These are phyloP conservation scores for Xylaria longipes DNA, from an alignment of 495 filamentous ascomycete species.

Conservation along the genomic window DNA sequence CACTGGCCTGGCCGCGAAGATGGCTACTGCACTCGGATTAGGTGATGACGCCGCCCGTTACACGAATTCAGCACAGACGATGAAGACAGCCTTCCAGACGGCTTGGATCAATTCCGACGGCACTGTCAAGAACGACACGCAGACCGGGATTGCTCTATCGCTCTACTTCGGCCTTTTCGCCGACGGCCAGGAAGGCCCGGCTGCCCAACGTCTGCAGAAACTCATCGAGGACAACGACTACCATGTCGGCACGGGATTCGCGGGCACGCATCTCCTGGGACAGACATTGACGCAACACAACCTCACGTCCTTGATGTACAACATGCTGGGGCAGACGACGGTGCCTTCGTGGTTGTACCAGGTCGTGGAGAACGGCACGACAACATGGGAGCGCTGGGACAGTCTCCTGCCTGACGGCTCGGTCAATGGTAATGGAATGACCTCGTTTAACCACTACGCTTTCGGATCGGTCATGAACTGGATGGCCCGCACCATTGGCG, in stretches of 20 bases:
- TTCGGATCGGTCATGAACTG: slow-evolving; percentile 44
- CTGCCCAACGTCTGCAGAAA: slow-evolving; percentile 43
- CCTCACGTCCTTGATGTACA: slow-evolving; percentile 41
- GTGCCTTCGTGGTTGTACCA: slow-evolving; percentile 60
- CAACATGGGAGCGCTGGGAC: slow-evolving; percentile 66
- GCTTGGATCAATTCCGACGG: slow-evolving; percentile 51
- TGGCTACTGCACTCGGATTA: slow-evolving; percentile 41
- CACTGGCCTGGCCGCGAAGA: slow-evolving; percentile 42
- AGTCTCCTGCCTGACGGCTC: slow-evolving; percentile 56
- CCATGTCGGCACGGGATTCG: slow-evolving; percentile 60
- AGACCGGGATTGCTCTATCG: slow-evolving; percentile 54
- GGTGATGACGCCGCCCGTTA: slow-evolving; percentile 40
- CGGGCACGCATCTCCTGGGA: slow-evolving; percentile 57
- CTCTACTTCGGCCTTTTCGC: slow-evolving; percentile 53
- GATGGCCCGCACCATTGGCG: slow-evolving; percentile 43
- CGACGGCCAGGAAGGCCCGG: slow-evolving; percentile 32
- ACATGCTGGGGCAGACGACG: slow-evolving; percentile 41
- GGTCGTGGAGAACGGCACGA: slow-evolving; percentile 58
- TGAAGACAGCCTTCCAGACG: slow-evolving; percentile 47
- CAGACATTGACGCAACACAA: slow-evolving; percentile 49
- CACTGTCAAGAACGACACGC: slow-evolving; percentile 52
- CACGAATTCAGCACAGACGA: slow-evolving; percentile 29
- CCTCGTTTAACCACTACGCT: slow-evolving; percentile 56
- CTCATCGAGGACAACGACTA: slow-evolving; percentile 51
- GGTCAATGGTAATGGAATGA: slow-evolving; percentile 61